Conservation (phyloP, 768 basidiomycete species). For the Sutorius australiensis region DNA sequence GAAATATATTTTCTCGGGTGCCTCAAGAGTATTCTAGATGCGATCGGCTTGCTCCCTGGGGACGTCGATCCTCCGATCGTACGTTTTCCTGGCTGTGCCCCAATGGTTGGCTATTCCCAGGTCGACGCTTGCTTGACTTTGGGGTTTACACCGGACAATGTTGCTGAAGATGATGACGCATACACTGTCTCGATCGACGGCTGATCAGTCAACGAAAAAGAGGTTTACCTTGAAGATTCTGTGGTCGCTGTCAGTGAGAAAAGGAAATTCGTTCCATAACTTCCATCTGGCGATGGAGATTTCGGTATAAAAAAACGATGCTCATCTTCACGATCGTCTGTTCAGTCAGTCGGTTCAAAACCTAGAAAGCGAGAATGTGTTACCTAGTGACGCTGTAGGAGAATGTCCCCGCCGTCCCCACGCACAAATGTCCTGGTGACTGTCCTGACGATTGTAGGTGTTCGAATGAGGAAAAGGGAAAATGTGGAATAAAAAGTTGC, state of each 20-base stretch:
- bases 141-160: not conserved
- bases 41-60: not conserved
- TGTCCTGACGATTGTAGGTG: not conserved
- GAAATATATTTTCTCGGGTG: not conserved
- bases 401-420: too few species aligned
- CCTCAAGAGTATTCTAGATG: not conserved
- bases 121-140: not conserved
- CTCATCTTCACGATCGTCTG: not conserved
- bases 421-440: not conserved
- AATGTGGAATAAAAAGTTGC: rapidly evolving
- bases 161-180: not conserved
- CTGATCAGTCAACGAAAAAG: not conserved
- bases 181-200: not conserved
- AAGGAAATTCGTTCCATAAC: not conserved
- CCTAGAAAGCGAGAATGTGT: not conserved
- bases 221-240: not conserved
- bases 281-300: not conserved
- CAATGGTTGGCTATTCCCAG: not conserved
- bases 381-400: not conserved
- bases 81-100: not conserved
- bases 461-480: not conserved
- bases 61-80: not conserved
- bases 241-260: rapidly evolving
- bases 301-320: not conserved
- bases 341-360: not conserved